Conservation (phyloP, 2,329 filamentous ascomycete genomes). For the Pseudogymnoascus sp. region DNA sequence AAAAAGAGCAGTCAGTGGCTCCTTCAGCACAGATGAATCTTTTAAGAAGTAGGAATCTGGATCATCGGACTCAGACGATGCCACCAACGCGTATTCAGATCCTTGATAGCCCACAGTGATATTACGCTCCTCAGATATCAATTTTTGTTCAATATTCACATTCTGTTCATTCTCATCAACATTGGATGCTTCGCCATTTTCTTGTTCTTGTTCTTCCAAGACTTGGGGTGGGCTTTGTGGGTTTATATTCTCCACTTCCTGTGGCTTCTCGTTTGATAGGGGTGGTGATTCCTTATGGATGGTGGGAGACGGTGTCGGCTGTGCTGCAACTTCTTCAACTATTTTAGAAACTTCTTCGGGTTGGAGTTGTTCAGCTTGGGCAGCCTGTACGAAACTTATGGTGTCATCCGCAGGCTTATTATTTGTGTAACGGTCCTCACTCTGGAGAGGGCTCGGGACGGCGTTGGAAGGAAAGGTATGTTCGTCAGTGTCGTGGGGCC, state of each 20-base stretch:
- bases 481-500: not conserved
- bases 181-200: not conserved
- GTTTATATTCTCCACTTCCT: not conserved
- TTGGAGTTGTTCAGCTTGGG: not conserved
- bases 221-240: not conserved
- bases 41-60: slow-evolving; percentile 50
- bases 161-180: not conserved
- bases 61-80: slow-evolving; percentile 44
- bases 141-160: not conserved
- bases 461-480: not conserved
- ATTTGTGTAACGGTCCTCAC: not conserved
- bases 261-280: not conserved
- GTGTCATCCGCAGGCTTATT: not conserved
- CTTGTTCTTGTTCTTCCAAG: not conserved
- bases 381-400: not conserved
- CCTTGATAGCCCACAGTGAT: slow-evolving; percentile 49
- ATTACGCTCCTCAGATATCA: slow-evolving; percentile 27
- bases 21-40: slow-evolving; percentile 46
- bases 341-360: slow-evolving; percentile 2
- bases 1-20: slow-evolving; percentile 48
- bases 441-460: not conserved
- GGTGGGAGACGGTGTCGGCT: not conserved
- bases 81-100: slow-evolving; percentile 51
- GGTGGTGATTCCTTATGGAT: not conserved
- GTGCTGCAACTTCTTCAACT: not conserved